Evolutionary conservation across 2,329 filamentous ascomycete species (phyloP), one percentile per base, ranked within the genome.

Genomic region (Aspergillus tanneri): DNA sequence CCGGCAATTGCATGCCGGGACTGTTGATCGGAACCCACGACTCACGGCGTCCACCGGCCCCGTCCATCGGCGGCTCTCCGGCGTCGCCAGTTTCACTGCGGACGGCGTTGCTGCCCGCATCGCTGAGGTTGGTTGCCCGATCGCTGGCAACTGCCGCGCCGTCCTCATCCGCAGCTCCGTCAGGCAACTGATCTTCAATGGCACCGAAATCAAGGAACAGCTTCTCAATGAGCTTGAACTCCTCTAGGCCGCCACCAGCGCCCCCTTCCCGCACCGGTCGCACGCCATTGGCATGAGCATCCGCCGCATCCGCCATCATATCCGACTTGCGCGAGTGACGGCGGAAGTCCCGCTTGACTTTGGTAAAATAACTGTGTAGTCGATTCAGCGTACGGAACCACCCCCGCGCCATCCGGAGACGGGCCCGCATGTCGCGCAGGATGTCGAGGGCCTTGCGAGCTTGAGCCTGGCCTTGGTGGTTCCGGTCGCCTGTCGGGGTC

Each of bases 341-440:
- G 21, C 64, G 65, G 49, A 65, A 65, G 36, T 72, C 69, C 10
- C 59, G 65, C 50, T 69, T 70, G 40, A 67, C 68, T 43, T 68
- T 70, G 32, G 62, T 59, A 53, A 68, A 72, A 52, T 72, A 73
- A 47, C 60, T 70, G 53, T 72, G 64, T 25, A 72, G 56, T 7
- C 70, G 68, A 44, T 72, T 69, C 25, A 73, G 43, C 3, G 71
- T 73, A n/a, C 71, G 68, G 61, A 73, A 71, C 71, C 71, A 73
- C 7, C 69, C 70, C 11, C 53, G 55, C 2, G 71, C 69, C 67
- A 73, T 71, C 46, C 62, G 66, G 32, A 73, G 49, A 19, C 71
- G 65, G 5, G 65, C 59, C 5, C 70, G 68, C 67, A 71, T 72
- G 30, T 70, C 67, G 3, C 64, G 68, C n/a, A 73, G 56, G 9